Evolutionary conservation across 441 rosid genomes (phyloP).

Genomic region (Mallotus japonicus): DNA sequence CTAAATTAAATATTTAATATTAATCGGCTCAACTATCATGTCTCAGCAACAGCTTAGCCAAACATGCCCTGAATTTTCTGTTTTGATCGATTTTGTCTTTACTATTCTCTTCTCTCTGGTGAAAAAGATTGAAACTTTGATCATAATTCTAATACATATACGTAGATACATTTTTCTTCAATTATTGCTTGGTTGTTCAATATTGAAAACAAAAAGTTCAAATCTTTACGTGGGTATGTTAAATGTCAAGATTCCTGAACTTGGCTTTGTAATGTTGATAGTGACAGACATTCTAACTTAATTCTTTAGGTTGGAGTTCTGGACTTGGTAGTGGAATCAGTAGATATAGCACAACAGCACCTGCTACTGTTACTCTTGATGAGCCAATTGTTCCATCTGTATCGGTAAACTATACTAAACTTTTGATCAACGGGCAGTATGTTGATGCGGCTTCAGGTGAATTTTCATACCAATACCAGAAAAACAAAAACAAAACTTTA

Average conservation of each 20-base stretch:
- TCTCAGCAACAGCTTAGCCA: no score
- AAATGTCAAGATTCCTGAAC: not conserved
- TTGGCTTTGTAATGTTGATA: not conserved
- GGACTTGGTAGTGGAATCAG: conserved; percentile 32
- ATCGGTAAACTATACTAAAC: conserved; percentile 54
- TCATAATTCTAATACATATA: not conserved
- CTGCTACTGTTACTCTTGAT: conserved; percentile 34
- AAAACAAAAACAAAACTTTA: not conserved
- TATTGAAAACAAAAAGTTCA: no score
- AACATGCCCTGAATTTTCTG: not conserved
- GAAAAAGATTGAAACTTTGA: not conserved
- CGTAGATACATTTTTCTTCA: not conserved
- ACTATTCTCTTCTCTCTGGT: no score
- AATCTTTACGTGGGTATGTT: not conserved
- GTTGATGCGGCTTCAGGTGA: conserved; percentile 78
- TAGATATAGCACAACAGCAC: conserved; percentile 40
- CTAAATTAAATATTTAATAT: no score
- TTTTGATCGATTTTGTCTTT: not conserved
- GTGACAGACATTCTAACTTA: conserved; percentile 7
- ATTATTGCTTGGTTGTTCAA: not conserved
- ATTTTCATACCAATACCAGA: not conserved
- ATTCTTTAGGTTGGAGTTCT: conserved; percentile 45
- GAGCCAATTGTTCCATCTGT: conserved; percentile 59
- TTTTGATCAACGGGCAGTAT: conserved; percentile 67
- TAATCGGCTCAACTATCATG: no score